Base-by-base conservation (phyloP, 2,329 filamentous ascomycete species). In the Daldinia sp. region DNA sequence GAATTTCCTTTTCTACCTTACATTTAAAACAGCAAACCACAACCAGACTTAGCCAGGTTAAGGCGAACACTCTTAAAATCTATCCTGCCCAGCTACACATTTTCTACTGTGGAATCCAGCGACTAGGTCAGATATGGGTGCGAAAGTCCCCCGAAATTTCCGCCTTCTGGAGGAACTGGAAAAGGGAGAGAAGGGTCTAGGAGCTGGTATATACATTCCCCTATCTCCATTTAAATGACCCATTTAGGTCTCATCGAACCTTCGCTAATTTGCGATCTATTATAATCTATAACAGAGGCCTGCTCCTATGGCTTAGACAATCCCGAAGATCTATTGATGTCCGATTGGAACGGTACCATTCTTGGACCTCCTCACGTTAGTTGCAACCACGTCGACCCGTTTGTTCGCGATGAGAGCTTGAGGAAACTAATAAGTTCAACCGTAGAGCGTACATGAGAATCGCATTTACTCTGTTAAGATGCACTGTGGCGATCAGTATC, bases 391-490 rank as follows among this genome's bases (percentile, higher is more conserved):
- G 60, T 13, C 15, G 30, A 9, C 20, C 53, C 46, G 35, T n/a
- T 10, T 30, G 28, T 50, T 51, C 46, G 60, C 7, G 28, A 59
- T 39, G 18, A 51, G 42, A 20, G 4, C 12, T 9, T 9, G 30
- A 35, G 58, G 67, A 35, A 23, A 55, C 68, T 61, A 62, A 61
- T 42, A 33, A 37, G 33, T 23, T n/a, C 37, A 5, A 18, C 10
- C n/a, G 46, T 77, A 96, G 93, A 97, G 94, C 82, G 94, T 91
- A 70, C 95, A 98, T 80, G 96, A 99, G 86, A 99, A 99, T 83
- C 92, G 96, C 77, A 99, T 99, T 84, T 99, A 99, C 87, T 97
- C 93, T 74, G 88, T 99, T 76, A 97, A 95, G 82, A 97, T 99
- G 84, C 92, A 97, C 84, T 99, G 96, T 84, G 94, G 94, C 70